Conservation (phyloP, 208 protist species). For the Wallacemonas collosoma region DNA sequence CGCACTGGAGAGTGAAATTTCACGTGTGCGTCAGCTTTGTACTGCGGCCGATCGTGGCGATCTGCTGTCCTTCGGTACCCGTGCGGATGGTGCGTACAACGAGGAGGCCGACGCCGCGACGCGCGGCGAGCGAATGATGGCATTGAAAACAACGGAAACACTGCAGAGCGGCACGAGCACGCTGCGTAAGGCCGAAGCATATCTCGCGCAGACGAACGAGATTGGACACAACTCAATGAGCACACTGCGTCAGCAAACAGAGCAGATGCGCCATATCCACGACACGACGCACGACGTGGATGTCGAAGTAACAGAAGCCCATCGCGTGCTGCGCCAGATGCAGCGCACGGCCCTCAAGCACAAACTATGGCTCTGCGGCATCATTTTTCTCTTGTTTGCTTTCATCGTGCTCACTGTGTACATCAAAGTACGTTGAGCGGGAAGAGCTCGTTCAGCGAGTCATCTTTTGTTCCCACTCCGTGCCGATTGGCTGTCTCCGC, state of each 20-base stretch:
- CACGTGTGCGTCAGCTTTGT: conserved; percentile 39
- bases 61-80: conserved; percentile 38
- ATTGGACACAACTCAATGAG: conserved; percentile 45
- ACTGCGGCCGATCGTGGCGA: conserved; percentile 59
- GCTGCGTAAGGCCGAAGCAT: conserved; percentile 61
- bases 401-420: conserved; percentile 48
- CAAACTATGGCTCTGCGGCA: conserved; percentile 50
- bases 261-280: conserved; percentile 60
- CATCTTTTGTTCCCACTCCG: no score
- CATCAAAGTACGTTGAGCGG: conserved; percentile 20
- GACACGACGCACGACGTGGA: conserved; percentile 59
- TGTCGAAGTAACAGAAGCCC: conserved; percentile 56
- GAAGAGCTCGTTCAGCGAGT: no score
- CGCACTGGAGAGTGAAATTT: conserved; percentile 38
- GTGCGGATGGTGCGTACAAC: conserved; percentile 20
- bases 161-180: conserved; percentile 58
- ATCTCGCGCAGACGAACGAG: conserved; percentile 51
- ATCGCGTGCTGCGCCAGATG: conserved; percentile 65
- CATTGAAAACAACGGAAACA: conserved; percentile 60
- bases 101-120: conserved; percentile 42
- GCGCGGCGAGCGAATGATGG: conserved; percentile 33
- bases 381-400: conserved; percentile 50
- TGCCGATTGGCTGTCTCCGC: no score
- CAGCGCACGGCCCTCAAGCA: conserved; percentile 63
- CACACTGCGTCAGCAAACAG: conserved; percentile 60